Percentiles rank a stretch among this genome's conserved stretches.
Evolutionary conservation across 495 filamentous ascomycete genomes (phyloP).

Genomic region (Penicillium samsonianum): DNA sequence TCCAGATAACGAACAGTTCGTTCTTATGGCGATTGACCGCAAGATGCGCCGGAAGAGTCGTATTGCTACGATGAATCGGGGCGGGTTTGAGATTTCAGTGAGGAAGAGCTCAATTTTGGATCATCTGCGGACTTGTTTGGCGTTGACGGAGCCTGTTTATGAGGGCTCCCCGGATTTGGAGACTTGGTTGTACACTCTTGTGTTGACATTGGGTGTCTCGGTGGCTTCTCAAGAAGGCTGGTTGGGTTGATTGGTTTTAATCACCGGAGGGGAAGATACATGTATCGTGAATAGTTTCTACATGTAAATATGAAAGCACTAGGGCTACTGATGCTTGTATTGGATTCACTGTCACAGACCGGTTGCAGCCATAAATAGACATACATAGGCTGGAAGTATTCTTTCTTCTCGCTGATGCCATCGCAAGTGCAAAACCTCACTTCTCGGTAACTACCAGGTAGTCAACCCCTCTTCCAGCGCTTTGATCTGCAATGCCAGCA

Average conservation of each 20-base stretch:
- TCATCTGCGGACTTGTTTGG: slow-evolving; percentile 20
- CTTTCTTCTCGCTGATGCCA: neutral
- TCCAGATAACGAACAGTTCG: slow-evolving; percentile 20
- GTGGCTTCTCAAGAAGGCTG: slow-evolving; percentile 39
- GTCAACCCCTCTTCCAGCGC: slow-evolving; percentile 57
- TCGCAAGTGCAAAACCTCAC: neutral
- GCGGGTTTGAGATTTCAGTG: slow-evolving; percentile 25
- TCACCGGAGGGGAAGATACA: neutral
- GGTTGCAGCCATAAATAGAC: neutral
- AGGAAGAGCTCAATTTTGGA: slow-evolving; percentile 29
- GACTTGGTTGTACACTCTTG: slow-evolving; percentile 35
- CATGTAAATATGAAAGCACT: too few species aligned
- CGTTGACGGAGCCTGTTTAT: slow-evolving; percentile 20
- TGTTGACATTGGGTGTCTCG: slow-evolving; percentile 40
- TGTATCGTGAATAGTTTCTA: too few species aligned
- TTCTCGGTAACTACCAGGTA: slow-evolving; percentile 23
- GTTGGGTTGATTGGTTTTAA: slow-evolving; percentile 20
- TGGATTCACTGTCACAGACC: too few species aligned
- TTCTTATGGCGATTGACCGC: slow-evolving; percentile 31
- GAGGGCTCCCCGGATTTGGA: slow-evolving; percentile 19
- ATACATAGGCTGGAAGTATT: neutral
- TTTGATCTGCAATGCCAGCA: slow-evolving; percentile 78
- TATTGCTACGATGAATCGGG: slow-evolving; percentile 29
- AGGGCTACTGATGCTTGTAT: too few species aligned
- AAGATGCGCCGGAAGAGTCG: slow-evolving; percentile 25